A percentile compares a stretch with the other conserved stretches of the same genome.
Evolutionary conservation across 345 rosid species (phyloP).

Genomic region (Aquilaria yunnanensis): DNA sequence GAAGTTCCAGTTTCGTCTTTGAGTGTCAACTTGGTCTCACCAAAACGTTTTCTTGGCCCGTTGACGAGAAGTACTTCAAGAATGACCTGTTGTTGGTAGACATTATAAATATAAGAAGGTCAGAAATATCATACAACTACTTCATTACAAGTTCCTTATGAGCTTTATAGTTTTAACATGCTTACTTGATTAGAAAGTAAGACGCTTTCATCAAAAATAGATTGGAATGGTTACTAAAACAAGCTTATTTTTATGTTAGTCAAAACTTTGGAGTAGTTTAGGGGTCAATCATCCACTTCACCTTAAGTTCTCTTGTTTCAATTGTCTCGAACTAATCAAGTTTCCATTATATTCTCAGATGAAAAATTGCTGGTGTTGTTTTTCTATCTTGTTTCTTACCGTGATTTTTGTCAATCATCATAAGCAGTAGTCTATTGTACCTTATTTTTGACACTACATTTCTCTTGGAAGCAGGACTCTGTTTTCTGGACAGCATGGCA

Average conservation of each 20-base stretch:
- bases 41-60: no score
- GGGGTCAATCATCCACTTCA: no score
- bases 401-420: background rate
- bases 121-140: background rate
- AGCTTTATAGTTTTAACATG: no score
- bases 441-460: no score
- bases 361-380: background rate
- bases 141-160: no score
- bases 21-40: no score
- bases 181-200: no score
- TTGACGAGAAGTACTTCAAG: background rate
- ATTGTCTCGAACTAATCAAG: no score
- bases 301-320: no score
- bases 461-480: background rate
- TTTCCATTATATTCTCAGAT: background rate
- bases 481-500: constrained; percentile 36
- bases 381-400: background rate
- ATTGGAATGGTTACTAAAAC: background rate
- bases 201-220: background rate
- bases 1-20: no score
- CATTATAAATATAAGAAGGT: background rate
- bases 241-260: background rate
- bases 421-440: constrained; percentile 11
- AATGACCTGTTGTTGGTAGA: constrained; percentile 1
- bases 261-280: background rate